Base-by-base conservation (phyloP, 2,329 filamentous ascomycete species). In the Aspergillus alliaceus region DNA sequence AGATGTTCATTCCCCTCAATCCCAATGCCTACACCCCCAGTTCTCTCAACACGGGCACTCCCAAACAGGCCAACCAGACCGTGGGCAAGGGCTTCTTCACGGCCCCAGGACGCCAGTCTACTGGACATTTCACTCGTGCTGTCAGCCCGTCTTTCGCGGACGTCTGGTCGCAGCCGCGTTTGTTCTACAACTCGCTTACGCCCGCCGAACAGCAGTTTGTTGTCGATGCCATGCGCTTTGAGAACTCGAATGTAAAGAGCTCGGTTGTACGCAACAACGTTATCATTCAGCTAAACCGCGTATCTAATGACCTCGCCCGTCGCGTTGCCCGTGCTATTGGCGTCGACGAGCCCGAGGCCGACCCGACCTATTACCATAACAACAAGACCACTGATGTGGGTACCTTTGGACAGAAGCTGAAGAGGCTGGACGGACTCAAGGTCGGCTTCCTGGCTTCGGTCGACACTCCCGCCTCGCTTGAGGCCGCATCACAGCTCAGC, bases 171-270 rank as follows among this genome's bases (percentile, higher is more conserved):
- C 89, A 91, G 69, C 84, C 87, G 0, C 83, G 88, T 1, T 79
- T 91, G 12, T 90, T 91, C 76, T 90, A 84, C 80, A 91, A 91
- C 80, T 90, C 87, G 0, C 77, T 91, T 50, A 77, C 81, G 1
- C 78, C 81, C 1, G 79, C 80, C 0, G 88, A 91, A 73, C 84
- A 90, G 70, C 88, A 91, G 67, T 87, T 90, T 67, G 72, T 91
- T 37, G 80, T 91, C 75, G 88, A 91, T 69, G 88, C 87, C 0
- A 85, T 91, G 54, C 86, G 88, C 27, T 90, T 91, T 70, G 89
- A 91, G 75, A 82, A 81, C 0, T 81, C 84, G 22, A 82, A 88
- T 14, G 65, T 91, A 32, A 75, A 79, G 63, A 86, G 84, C 40
- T 63, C 73, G 0, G 66, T 79, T 1, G 84, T 91, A 15, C 86